A percentile compares a stretch with the other conserved stretches of the same genome.
Evolutionary conservation across 306 rosid genomes (phyloP).

Genomic region (Vicia villosa): DNA sequence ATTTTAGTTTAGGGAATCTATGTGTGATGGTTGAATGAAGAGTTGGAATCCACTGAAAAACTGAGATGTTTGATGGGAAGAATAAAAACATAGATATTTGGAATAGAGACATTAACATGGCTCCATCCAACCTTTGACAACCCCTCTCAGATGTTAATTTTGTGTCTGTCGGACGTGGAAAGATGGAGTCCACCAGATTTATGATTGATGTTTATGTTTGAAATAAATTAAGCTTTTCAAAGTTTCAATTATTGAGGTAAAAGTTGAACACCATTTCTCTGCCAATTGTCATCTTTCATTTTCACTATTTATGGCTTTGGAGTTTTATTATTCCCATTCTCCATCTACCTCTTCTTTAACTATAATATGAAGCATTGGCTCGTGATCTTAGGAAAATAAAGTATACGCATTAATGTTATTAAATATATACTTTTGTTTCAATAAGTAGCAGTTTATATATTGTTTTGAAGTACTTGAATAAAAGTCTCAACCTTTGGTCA

Average conservation of each 20-base stretch:
- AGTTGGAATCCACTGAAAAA: conserved; percentile 97
- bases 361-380: conserved; percentile 31
- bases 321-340: not conserved
- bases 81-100: conserved; percentile 50
- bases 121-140: conserved; percentile 64
- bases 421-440: not conserved
- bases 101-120: conserved; percentile 56
- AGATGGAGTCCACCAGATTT: conserved; percentile 59
- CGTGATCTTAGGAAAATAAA: conserved; percentile 35
- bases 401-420: not conserved
- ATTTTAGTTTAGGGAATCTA: conserved; percentile 48
- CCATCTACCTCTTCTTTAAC: not conserved
- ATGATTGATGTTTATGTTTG: conserved; percentile 34
- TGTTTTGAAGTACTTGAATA: not conserved
- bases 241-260: conserved; percentile 51
- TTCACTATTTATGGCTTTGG: not conserved
- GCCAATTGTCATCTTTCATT: conserved; percentile 33
- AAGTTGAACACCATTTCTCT: conserved; percentile 37
- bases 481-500: conserved; percentile 10
- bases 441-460: not conserved
- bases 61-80: conserved; percentile 57
- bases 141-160: conserved; percentile 50
- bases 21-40: conserved; percentile 73
- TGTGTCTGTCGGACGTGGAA: conserved; percentile 80
- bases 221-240: conserved; percentile 37